Evolutionary conservation across 805 yeast species (phyloP), one percentile per base, ranked within the genome.

Genomic region (Saccharomycopsis vini): DNA sequence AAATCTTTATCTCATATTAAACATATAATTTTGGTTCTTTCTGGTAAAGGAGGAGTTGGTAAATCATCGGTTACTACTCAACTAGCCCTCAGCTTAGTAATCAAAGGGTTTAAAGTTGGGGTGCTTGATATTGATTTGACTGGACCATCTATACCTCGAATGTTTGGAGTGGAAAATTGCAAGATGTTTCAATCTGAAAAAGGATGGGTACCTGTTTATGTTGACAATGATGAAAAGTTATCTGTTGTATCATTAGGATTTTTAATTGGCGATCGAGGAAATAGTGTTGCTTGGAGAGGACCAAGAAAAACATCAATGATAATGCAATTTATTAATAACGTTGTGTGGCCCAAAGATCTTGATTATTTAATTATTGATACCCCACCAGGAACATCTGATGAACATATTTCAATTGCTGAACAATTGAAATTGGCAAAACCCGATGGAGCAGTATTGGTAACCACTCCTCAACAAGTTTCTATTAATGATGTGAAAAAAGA

Each of bases 221-320:
- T 52, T 7, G 64, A 71, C 13, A 72, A 67, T 43, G 44, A 62
- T 22, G 62, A 71, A 46, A 56, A 75, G 56, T 62, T 90, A 10
- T 71, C 75, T 22, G 72, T 89, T 36, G 87, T 90, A 82, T 85
- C 95, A 3, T 61, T 92, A 12, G 99, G 97, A 5, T 92, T 92
- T 58, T 62, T 92, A 41, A 63, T 92, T 5, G 79, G 81, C 21
- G 81, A 86, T 56, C 63, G 97, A 50, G 95, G 94, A 22, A 85
- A 82, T 55, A 79, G 94, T 21, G 92, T 92, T 15, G 97, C 92
- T 7, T 92, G 99, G 99, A 71, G 97, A 57, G 99, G 99, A 0
- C 98, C 99, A 2, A 88, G 90, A 62, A 92, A 94, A 59, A 89
- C 97, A 0, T 96, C 97, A 12, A 92, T 92, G 97, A 84, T 92